Conservation (phyloP, 306 rosid genomes). For the Vachellia collinsii region DNA sequence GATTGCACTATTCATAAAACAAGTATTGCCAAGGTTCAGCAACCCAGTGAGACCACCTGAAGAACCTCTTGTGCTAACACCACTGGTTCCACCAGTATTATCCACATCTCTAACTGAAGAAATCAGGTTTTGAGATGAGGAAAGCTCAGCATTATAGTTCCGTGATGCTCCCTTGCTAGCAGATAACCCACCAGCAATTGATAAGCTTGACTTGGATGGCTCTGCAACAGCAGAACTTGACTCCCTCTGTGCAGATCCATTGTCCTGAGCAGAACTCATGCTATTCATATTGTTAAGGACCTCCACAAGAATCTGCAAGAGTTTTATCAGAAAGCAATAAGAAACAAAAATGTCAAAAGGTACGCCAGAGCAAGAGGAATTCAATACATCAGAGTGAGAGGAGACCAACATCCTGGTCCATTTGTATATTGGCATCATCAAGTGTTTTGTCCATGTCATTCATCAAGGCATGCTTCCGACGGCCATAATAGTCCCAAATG, state of each 20-base stretch:
- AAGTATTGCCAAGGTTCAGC: constrained; percentile 95
- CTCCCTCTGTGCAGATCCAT: constrained; percentile 81
- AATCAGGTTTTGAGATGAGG: constrained; percentile 59
- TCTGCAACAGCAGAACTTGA: constrained; percentile 72
- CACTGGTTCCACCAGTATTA: constrained; percentile 58
- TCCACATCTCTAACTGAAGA: constrained; percentile 74
- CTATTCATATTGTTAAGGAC: constrained; percentile 66
- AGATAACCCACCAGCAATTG: constrained; percentile 84
- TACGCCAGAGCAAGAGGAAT: constrained; percentile 30
- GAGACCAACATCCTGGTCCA: constrained; percentile 94
- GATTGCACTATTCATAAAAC: constrained; percentile 98
- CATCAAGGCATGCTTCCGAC: constrained; percentile 86
- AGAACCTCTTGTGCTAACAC: constrained; percentile 92
- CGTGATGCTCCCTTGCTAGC: constrained; percentile 77
- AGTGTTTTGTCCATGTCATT: constrained; percentile 94
- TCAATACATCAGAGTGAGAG: constrained; percentile 36
- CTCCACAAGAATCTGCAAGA: constrained; percentile 90
- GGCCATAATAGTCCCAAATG: constrained; percentile 95
- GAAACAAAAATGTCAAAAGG: constrained; percentile 37
- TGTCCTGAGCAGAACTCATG: constrained; percentile 64
- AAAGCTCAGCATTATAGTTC: constrained; percentile 59
- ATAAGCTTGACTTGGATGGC: constrained; percentile 76
- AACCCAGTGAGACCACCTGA: constrained; percentile 90
- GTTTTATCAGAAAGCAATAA: constrained; percentile 40
- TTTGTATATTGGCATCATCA: constrained; percentile 95